Percentiles rank a stretch among this genome's conserved stretches.
phyloP scores from a whole-genome alignment of 768 basidiomycete genomes.

The Podaxis carcinomalis region DNA sequence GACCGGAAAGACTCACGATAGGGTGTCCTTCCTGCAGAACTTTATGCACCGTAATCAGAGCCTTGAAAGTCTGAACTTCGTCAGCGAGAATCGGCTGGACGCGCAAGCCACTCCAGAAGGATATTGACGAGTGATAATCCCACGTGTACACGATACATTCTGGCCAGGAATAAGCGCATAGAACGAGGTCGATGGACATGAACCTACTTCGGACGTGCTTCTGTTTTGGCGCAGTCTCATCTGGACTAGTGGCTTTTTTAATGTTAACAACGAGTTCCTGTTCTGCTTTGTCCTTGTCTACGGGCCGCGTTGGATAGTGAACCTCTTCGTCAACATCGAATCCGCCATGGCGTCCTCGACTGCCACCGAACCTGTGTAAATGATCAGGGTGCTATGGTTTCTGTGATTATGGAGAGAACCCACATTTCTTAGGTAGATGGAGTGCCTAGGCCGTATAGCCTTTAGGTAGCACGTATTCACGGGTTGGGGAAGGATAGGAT shows the following conservation, averaged over 20 bases:
- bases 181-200: slow-evolving; percentile 1
- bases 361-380: slow-evolving; percentile 34
- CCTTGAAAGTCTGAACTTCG: slow-evolving; percentile 98
- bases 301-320: slow-evolving; percentile 94
- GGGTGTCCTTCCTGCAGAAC: slow-evolving; percentile 97
- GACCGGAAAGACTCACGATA: slow-evolving; percentile 46
- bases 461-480: background rate
- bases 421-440: slow-evolving; percentile 5
- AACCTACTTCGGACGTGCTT: slow-evolving; percentile 96
- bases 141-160: slow-evolving; percentile 99
- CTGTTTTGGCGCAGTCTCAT: slow-evolving; percentile 97
- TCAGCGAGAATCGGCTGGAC: slow-evolving; percentile 97
- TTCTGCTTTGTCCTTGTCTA: slow-evolving; percentile 98
- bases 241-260: slow-evolving; percentile 95
- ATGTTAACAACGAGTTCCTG: slow-evolving; percentile 91
- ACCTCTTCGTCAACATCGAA: slow-evolving; percentile 80
- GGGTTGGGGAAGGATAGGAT: background rate
- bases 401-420: background rate
- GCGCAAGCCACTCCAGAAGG: slow-evolving; percentile 95
- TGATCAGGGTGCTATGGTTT: background rate
- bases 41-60: slow-evolving; percentile 96
- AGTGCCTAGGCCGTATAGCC: background rate
- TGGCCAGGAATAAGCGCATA: slow-evolving; percentile 27
- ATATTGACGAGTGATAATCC: slow-evolving; percentile 97
- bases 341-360: slow-evolving; percentile 31